Evolutionary conservation across 73 alveolate genomes (phyloP).

Genomic region (Urostyla sp.): DNA sequence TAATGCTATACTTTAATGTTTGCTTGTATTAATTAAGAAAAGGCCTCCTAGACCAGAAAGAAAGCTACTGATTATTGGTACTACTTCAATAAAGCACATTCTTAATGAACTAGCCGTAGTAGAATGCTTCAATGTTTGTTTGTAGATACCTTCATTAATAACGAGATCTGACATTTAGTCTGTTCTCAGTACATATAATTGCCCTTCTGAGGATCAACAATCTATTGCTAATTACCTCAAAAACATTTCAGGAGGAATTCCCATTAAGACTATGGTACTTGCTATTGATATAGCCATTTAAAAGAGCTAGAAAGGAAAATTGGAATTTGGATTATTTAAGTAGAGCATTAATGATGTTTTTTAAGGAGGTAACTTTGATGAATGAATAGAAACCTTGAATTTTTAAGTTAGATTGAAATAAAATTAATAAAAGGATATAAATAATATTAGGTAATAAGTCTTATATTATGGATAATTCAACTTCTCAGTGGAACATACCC

Average conservation of each 20-base stretch:
- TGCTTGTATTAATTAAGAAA: conserved; percentile 95
- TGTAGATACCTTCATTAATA: conserved; percentile 17
- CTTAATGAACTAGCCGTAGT: conserved; percentile 94
- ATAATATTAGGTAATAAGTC: too few species aligned
- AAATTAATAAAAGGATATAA: too few species aligned
- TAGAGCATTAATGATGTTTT: background rate
- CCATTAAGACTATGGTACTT: conserved; percentile 59
- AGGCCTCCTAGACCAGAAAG: conserved; percentile 98
- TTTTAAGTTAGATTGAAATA: too few species aligned
- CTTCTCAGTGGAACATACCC: too few species aligned
- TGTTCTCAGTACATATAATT: conserved; percentile 20
- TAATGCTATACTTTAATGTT: conserved; percentile 94
- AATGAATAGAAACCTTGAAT: too few species aligned
- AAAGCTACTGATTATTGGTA: conserved; percentile 96
- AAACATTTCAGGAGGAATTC: conserved; percentile 22
- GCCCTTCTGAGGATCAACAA: background rate
- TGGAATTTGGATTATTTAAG: conserved; percentile 3
- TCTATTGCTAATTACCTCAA: background rate
- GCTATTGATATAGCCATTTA: conserved; percentile 60
- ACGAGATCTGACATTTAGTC: background rate
- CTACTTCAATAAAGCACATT: conserved; percentile 88
- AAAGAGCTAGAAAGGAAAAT: background rate
- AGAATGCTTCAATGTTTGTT: conserved; percentile 75
- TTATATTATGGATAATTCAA: too few species aligned
- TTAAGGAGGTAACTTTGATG: too few species aligned